These are phyloP conservation scores for Ophiostoma perfectum DNA, from an alignment of 2,329 filamentous ascomycete genomes.

Conservation along the genomic window DNA sequence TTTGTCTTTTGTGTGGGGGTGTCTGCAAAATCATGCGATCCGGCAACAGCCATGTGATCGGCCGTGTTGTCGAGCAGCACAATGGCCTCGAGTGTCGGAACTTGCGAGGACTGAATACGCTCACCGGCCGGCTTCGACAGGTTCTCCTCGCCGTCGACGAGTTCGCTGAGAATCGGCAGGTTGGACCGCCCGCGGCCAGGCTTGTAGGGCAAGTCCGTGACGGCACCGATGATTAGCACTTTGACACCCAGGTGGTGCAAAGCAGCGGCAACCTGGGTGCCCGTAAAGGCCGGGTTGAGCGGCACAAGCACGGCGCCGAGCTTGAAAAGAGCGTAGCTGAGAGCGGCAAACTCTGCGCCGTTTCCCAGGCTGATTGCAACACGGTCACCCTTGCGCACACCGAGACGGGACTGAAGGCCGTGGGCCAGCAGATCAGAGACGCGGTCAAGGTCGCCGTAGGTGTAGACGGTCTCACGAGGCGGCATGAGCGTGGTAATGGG, in stretches of 20 bases:
- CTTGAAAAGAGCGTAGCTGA: conserved; percentile 89
- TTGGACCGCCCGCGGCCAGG: conserved; percentile 52
- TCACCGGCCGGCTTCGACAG: conserved; percentile 19
- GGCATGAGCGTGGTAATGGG: conserved; percentile 13
- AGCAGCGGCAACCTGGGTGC: conserved; percentile 69
- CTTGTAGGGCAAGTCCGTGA: conserved; percentile 73
- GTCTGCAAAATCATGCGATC: conserved; percentile 29
- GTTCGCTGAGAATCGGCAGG: conserved; percentile 40
- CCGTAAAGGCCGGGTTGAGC: conserved; percentile 84
- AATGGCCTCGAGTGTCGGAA: conserved; percentile 66
- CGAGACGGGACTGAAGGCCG: conserved; percentile 58
- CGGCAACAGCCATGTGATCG: conserved; percentile 43
- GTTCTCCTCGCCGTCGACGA: conserved; percentile 38
- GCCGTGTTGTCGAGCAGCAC: conserved; percentile 73
- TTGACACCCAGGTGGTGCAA: conserved; percentile 67
- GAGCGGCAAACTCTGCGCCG: conserved; percentile 71
- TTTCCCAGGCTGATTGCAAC: conserved; percentile 87
- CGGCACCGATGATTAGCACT: conserved; percentile 76
- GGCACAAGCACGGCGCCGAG: conserved; percentile 92
- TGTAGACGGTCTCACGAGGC: conserved; percentile 56
- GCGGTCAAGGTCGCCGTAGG: conserved; percentile 68
- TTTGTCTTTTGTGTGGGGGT: conserved; percentile 24
- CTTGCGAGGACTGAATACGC: conserved; percentile 40
- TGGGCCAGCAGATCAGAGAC: conserved; percentile 70
- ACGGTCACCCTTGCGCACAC: conserved; percentile 74